Evolutionary conservation across 345 rosid genomes (phyloP), one percentile per base, ranked within the genome.

Genomic region (Eucalyptus polybractea): DNA sequence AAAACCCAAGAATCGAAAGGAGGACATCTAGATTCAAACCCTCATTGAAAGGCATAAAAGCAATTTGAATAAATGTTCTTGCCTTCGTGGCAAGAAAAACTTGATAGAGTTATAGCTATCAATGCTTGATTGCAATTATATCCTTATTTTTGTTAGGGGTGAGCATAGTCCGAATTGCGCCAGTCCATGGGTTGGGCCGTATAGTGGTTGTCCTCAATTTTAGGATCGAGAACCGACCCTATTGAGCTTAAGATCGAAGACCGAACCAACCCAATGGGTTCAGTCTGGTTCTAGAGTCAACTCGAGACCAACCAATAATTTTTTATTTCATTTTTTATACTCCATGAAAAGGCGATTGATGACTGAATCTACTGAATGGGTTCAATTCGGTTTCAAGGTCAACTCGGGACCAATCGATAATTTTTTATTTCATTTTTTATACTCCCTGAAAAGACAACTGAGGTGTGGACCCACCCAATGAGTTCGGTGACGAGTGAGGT

Each of bases 271-370:
- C 33, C 33, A 33, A 51, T 16, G 2, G 21, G 1, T 16, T 50
- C 0, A 0, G 4, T 50, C 2, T 37, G 37, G 0, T 16, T 6
- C 0, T 0, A 51, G 0, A 0, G 54, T 16, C 21, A 51, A 51
- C 4, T 51, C 4, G 21, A 50, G 54, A 51, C 3, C 8, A 51
- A 51, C 2, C 0, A 0, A 51, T 51, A 51, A 16, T 51, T 51
- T 51, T 50, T 51, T 51, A 51, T 16, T 51, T 51, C 54, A 16
- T 3, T 51, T 15, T 51, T 51, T 16, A 0, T 51, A 6, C 4
- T 51, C 21, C 1, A 51, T 3, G 4, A 51, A 51, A 51, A 51
- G 53, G 8, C 2, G 1, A 51, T 0, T 16, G 21, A 6, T 8
- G 21, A 51, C 0, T 6, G 21, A 8, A 51, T 50, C 3, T 0